These are phyloP conservation scores for Ophiocordyceps robertsii DNA, from an alignment of 2,329 filamentous ascomycete genomes.

Conservation along the genomic window DNA sequence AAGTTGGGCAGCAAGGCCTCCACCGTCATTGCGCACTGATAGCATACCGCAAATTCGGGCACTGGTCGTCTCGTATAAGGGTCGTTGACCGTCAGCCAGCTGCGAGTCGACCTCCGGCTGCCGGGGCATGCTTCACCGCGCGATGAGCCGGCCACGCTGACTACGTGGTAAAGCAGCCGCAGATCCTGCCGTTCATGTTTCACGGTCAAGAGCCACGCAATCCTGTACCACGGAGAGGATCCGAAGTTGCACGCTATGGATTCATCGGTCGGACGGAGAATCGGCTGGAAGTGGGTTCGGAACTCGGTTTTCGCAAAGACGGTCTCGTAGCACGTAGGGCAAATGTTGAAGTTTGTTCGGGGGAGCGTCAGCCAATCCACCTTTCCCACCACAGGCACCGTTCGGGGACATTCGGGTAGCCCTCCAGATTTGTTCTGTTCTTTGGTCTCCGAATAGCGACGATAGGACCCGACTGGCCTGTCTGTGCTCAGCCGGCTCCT, in stretches of 20 bases:
- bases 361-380: constrained; percentile 74
- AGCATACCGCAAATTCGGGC: constrained; percentile 62
- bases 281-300: constrained; percentile 45
- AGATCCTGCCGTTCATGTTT: constrained; percentile 56
- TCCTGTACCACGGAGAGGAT: constrained; percentile 62
- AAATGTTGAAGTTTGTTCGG: constrained; percentile 63
- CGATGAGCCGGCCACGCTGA: constrained; percentile 38
- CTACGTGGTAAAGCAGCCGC: constrained; percentile 55
- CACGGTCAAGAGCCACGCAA: constrained; percentile 70
- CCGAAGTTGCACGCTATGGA: constrained; percentile 68
- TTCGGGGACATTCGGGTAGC: constrained; percentile 58
- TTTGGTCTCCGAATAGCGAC: constrained; percentile 36
- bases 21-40: constrained; percentile 57
- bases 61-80: constrained; percentile 50
- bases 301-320: constrained; percentile 59
- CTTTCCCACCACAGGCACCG: constrained; percentile 44
- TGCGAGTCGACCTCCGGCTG: constrained; percentile 37
- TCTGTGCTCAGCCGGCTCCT: constrained; percentile 19
- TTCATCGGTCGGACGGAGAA: constrained; percentile 41
- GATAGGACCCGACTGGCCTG: constrained; percentile 31
- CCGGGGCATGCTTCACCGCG: constrained; percentile 44
- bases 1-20: constrained; percentile 63
- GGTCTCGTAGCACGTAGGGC: constrained; percentile 62
- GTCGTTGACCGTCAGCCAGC: constrained; percentile 67
- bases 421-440: constrained; percentile 11